phyloP scores from a whole-genome alignment of 2,329 filamentous ascomycete species.

The Sphaerulina musiva region DNA sequence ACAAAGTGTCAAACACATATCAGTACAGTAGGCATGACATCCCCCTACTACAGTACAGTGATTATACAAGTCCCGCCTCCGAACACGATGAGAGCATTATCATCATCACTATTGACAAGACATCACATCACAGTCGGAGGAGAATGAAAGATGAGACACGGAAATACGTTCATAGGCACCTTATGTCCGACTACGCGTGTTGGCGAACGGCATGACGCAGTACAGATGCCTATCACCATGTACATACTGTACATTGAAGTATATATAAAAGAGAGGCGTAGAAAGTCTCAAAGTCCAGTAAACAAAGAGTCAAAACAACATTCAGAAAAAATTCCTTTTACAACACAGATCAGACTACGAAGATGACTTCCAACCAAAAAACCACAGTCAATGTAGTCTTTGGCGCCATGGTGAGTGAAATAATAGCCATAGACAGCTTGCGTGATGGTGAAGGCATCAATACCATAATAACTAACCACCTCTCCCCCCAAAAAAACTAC shows the following conservation, averaged over 20 bases:
- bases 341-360: neutral
- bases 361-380: constrained; percentile 23
- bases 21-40: no score
- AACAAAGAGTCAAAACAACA: neutral
- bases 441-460: no score
- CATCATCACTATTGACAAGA: no score
- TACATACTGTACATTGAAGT: neutral
- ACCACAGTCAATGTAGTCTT: constrained; percentile 24
- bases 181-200: neutral
- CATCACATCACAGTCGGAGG: neutral
- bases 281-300: neutral
- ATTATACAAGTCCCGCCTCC: no score
- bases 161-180: neutral
- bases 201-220: neutral
- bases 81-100: no score
- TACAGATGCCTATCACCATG: neutral
- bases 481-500: no score
- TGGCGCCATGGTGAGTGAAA: constrained; percentile 24
- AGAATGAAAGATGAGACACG: neutral
- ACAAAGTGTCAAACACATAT: no score
- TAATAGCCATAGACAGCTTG: no score
- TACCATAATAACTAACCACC: no score
- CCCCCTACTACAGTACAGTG: no score
- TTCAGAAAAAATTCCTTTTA: neutral
- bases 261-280: neutral